Evolutionary conservation across 169 alveolate genomes (phyloP), one percentile per base, ranked within the genome.

Genomic region (Plasmodium ovale): DNA sequence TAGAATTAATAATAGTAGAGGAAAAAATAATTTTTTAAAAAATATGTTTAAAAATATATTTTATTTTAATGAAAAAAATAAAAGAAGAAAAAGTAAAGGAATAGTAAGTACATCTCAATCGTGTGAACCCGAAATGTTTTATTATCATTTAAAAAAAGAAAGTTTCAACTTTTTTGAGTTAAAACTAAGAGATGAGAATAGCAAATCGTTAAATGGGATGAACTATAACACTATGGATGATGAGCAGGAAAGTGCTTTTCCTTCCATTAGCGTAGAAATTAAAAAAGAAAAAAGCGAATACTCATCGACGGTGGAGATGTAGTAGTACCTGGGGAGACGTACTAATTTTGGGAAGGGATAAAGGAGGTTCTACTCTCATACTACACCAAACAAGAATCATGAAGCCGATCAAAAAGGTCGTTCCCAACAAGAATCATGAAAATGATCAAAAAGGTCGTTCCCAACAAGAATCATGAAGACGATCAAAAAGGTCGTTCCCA

Each of bases 121-220:
- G 7, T 73, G 88, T 49, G 73, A 73, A 7, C 73, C 88, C 10
- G 88, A 73, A 73, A 73, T 73, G 88, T 73, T 73, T 35, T 73
- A 51, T 65, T 65, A 59, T 31, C 3, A 73, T 23, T 25, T 73
- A 23, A 59, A 59, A 42, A 47, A 47, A 39, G 88, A 73, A 29
- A 56, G 59, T 33, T 73, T 73, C 16, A 42, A 73, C 49, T 73
- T 73, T 31, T 58, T 73, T 31, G 73, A 73, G 59, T 39, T 73
- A 29, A 73, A 59, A 65, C 37, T 73, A 51, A 42, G 53, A 59
- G 73, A 73, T 49, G 88, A 42, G 56, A 73, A 59, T 64, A 59
- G 35, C 29, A 73, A 23, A 21, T 73, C 88, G 12, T 33, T 73
- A 65, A 64, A 31, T 33, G 31, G 19, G 3, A 23, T 73, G 14